Percentiles rank a stretch among this genome's conserved stretches.
phyloP scores from a whole-genome alignment of 805 yeast species.

The Kuraishia floccosa region DNA sequence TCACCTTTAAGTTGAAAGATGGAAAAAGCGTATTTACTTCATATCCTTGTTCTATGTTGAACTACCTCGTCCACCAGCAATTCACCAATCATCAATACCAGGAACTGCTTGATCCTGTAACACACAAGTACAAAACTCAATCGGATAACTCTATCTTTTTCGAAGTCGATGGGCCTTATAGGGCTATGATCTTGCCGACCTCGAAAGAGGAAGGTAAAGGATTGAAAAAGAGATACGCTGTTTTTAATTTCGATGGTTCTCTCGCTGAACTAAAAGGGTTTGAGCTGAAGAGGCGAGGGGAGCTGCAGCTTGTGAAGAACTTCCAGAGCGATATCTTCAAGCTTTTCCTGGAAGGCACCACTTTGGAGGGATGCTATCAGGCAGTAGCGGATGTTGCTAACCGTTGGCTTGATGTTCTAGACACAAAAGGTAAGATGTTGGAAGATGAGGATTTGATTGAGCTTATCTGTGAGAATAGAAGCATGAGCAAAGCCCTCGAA shows the following conservation, averaged over 20 bases:
- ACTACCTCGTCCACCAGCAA: slow-evolving; percentile 79
- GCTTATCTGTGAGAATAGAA: slow-evolving; percentile 90
- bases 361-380: slow-evolving; percentile 69
- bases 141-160: slow-evolving; percentile 93
- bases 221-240: slow-evolving; percentile 92
- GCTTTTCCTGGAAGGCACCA: slow-evolving; percentile 75
- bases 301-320: slow-evolving; percentile 81
- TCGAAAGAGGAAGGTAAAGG: slow-evolving; percentile 98
- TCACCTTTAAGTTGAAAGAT: slow-evolving; percentile 52
- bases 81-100: slow-evolving; percentile 96
- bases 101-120: slow-evolving; percentile 61
- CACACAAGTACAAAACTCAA: slow-evolving; percentile 58
- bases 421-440: slow-evolving; percentile 72
- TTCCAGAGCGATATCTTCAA: slow-evolving; percentile 93
- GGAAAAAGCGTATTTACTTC: slow-evolving; percentile 74
- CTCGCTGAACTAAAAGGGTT: slow-evolving; percentile 95
- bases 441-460: slow-evolving; percentile 93
- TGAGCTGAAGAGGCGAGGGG: slow-evolving; percentile 95
- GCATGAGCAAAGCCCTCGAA: slow-evolving; percentile 84
- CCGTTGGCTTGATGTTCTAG: slow-evolving; percentile 91
- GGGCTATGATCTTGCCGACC: slow-evolving; percentile 94
- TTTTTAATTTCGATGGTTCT: slow-evolving; percentile 88
- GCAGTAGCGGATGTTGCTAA: slow-evolving; percentile 92
- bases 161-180: slow-evolving; percentile 98
- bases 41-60: slow-evolving; percentile 94